Evolutionary conservation across 1,284 basidiomycete genomes (phyloP).

Genomic region (Heliocybe sulcata): DNA sequence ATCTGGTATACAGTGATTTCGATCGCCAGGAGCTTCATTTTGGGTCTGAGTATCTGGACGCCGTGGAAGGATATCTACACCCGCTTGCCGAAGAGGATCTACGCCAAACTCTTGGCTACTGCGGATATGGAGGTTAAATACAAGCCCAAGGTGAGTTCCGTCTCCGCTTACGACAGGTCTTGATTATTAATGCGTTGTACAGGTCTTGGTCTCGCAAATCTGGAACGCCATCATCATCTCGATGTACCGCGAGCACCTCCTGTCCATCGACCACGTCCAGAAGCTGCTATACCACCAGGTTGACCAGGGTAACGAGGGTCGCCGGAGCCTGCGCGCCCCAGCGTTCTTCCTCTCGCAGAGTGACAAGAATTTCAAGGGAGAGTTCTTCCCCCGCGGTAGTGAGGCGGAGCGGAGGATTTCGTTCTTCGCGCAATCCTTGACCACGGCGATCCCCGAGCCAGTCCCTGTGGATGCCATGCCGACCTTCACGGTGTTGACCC

Average conservation of each 20-base stretch:
- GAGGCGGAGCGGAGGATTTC: slow-evolving; percentile 94
- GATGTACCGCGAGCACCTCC: slow-evolving; percentile 97
- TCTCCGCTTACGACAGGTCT: not conserved
- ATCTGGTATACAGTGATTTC: slow-evolving; percentile 97
- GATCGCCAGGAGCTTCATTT: slow-evolving; percentile 82
- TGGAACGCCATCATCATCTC: slow-evolving; percentile 99
- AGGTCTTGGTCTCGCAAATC: slow-evolving; percentile 94
- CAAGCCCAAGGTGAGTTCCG: slow-evolving; percentile 78
- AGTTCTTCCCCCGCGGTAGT: slow-evolving; percentile 90
- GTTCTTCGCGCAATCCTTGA: slow-evolving; percentile 93
- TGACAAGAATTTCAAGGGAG: slow-evolving; percentile 77
- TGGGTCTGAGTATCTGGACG: slow-evolving; percentile 94
- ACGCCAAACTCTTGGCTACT: slow-evolving; percentile 88
- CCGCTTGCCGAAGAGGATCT: slow-evolving; percentile 89
- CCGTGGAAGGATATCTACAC: slow-evolving; percentile 96
- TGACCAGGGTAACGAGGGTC: slow-evolving; percentile 74
- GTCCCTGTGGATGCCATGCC: slow-evolving; percentile 95
- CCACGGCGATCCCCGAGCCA: slow-evolving; percentile 84
- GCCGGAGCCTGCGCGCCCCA: slow-evolving; percentile 84
- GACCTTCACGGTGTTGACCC: slow-evolving; percentile 92
- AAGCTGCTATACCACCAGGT: slow-evolving; percentile 94
- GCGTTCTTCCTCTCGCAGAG: slow-evolving; percentile 93
- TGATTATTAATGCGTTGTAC: slow-evolving; percentile 3
- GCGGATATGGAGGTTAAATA: slow-evolving; percentile 94
- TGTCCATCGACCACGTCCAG: slow-evolving; percentile 94